phyloP scores from a whole-genome alignment of 306 rosid species.

The Castanopsis chinensis region DNA sequence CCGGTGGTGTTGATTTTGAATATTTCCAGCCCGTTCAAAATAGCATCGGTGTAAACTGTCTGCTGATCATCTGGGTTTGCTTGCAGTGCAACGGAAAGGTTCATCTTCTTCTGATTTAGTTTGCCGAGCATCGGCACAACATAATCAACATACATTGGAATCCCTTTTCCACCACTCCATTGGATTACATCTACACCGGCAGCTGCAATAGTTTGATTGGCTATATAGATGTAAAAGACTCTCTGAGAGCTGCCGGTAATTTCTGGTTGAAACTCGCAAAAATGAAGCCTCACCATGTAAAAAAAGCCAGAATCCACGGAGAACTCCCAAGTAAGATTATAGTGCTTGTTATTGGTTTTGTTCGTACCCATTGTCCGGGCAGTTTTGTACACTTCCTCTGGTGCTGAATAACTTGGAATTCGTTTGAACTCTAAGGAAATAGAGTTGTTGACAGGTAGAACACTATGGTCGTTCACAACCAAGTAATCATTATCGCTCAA shows the following conservation, averaged over 20 bases:
- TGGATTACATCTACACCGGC: not conserved
- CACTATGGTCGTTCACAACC: no score
- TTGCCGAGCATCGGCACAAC: not conserved
- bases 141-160: conserved; percentile 29
- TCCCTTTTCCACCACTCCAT: conserved; percentile 19
- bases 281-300: conserved; percentile 41
- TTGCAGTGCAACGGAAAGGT: conserved; percentile 28
- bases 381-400: conserved; percentile 16
- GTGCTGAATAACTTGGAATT: conserved; percentile 37
- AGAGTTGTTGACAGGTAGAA: not conserved
- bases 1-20: conserved; percentile 34
- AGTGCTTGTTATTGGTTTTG: not conserved
- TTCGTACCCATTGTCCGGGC: conserved; percentile 22
- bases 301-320: conserved; percentile 16
- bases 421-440: not conserved
- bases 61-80: not conserved
- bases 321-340: conserved; percentile 35
- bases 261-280: conserved; percentile 25
- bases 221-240: conserved; percentile 32
- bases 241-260: not conserved
- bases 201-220: not conserved
- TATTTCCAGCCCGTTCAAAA: conserved; percentile 51
- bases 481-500: not conserved
- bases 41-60: not conserved
- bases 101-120: conserved; percentile 11